Conservation (phyloP, 345 rosid species). For the Salix dunnii region DNA sequence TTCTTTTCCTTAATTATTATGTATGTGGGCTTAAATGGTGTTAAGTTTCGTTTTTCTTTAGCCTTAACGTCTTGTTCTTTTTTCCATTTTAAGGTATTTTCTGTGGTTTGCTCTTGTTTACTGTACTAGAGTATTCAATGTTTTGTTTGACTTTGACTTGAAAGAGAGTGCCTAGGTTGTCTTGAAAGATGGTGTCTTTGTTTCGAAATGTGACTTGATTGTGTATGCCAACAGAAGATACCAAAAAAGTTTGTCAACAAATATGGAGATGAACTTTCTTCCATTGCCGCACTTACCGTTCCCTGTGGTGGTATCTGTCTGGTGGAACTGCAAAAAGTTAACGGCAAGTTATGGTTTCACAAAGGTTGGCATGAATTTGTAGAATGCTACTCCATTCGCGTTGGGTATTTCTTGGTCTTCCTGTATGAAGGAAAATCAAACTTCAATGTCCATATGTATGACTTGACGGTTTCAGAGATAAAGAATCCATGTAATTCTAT, state of each 20-base stretch:
- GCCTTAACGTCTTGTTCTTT: not conserved
- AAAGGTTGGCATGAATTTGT: slow-evolving; percentile 37
- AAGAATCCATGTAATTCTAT: slow-evolving; percentile 25
- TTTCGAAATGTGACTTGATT: not conserved
- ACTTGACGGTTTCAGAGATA: slow-evolving; percentile 35
- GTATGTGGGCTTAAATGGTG: not conserved
- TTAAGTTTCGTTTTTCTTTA: not conserved
- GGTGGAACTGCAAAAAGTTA: slow-evolving; percentile 25
- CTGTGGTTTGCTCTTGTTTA: not conserved
- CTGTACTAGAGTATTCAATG: not conserved
- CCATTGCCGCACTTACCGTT: slow-evolving; percentile 17
- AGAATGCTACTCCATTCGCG: slow-evolving; percentile 22
- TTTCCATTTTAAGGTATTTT: not conserved
- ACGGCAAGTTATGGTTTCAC: slow-evolving; percentile 30
- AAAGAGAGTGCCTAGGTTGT: not conserved
- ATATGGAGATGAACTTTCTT: slow-evolving; percentile 36
- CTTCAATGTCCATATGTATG: slow-evolving; percentile 31
- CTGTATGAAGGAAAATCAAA: slow-evolving; percentile 34
- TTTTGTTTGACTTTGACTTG: not conserved
- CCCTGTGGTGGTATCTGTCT: slow-evolving; percentile 34
- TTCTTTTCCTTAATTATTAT: not conserved
- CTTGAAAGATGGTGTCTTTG: not conserved
- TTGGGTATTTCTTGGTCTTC: slow-evolving; percentile 37
- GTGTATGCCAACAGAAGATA: slow-evolving; percentile 26
- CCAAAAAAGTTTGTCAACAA: slow-evolving; percentile 35